Base-by-base conservation (phyloP, 2,329 filamentous ascomycete species). In the Karstenula rhodostoma region DNA sequence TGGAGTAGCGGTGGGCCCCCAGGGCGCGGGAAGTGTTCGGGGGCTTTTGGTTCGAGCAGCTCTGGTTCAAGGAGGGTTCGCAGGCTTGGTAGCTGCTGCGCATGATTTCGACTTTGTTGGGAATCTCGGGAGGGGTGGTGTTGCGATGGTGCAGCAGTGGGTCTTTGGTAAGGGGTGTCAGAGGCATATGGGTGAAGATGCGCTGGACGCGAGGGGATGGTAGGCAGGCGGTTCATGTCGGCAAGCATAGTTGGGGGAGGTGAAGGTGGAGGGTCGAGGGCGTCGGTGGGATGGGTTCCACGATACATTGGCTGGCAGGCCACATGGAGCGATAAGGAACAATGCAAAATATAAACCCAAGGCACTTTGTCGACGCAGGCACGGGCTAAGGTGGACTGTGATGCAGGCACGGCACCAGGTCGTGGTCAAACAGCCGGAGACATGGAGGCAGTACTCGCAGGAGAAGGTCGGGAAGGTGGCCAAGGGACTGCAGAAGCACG, bases 141-240 rank as follows among this genome's bases (percentile, higher is more conserved):
- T 48, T 76, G 73, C 51, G 55, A 72, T 9, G 67, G 62, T 56
- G 68, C 66, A 56, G 66, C 69, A 64, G 61, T 67, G 51, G 69
- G 60, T 58, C 65, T 62, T 60, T 72, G 66, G 59, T 75, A 76
- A 33, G 70, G 62, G 60, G 58, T 67, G 66, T 74, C 73, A 46
- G 70, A 70, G 12, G 67, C 59, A 60, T 60, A 66, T 35, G 65
- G 52, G 40, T 67, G 65, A 40, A 70, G 67, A 66, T 72, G 72
- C 32, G 70, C 72, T 63, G 70, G 69, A 91, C 93, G 96, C 71
- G 92, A 91, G 1, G 93, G 92, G 74, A 96, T 96, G 57, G 96
- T 93, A 1, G 85, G 84, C 75, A 96, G 90, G 23, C 92, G 93
- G 71, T 96, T 92, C 67, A 96, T 93, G 43, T 90, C 84, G 53